Evolutionary conservation across 306 rosid genomes (phyloP).

Genomic region (Acacia crassicarpa): DNA sequence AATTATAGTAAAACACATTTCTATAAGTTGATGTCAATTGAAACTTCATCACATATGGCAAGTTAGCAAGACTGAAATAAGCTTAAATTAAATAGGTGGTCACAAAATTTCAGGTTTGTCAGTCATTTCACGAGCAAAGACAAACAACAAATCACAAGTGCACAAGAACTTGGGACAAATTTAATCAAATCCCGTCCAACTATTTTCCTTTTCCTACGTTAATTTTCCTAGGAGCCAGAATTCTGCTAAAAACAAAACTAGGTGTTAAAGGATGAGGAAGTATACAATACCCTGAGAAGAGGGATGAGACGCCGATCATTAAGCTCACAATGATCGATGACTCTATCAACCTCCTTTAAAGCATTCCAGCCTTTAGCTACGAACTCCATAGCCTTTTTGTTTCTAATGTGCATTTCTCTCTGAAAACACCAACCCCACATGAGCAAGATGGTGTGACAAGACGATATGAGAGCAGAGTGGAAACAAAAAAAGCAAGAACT

Average conservation of each 20-base stretch:
- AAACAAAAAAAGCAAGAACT: background rate
- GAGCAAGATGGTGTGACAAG: background rate
- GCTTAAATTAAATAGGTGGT: background rate
- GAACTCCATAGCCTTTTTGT: conserved; percentile 81
- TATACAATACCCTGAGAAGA: conserved; percentile 59
- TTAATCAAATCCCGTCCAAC: background rate
- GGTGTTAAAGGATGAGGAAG: background rate
- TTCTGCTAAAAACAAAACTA: no score
- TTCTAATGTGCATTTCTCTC: conserved; percentile 80
- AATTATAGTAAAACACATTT: background rate
- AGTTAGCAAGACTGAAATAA: background rate
- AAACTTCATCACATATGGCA: background rate
- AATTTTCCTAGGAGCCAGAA: background rate
- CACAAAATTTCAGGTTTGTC: background rate
- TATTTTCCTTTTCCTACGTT: background rate
- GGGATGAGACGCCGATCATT: conserved; percentile 84
- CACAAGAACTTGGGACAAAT: background rate
- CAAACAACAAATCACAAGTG: background rate
- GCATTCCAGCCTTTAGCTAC: conserved; percentile 92
- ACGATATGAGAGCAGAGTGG: background rate
- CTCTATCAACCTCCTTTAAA: conserved; percentile 89
- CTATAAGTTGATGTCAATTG: background rate
- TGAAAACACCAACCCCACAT: conserved; percentile 24
- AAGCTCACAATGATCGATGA: conserved; percentile 75
- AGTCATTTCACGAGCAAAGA: background rate